Evolutionary conservation across 1,284 basidiomycete species (phyloP), one percentile per base, ranked within the genome.

Genomic region (Agaricales sp.): DNA sequence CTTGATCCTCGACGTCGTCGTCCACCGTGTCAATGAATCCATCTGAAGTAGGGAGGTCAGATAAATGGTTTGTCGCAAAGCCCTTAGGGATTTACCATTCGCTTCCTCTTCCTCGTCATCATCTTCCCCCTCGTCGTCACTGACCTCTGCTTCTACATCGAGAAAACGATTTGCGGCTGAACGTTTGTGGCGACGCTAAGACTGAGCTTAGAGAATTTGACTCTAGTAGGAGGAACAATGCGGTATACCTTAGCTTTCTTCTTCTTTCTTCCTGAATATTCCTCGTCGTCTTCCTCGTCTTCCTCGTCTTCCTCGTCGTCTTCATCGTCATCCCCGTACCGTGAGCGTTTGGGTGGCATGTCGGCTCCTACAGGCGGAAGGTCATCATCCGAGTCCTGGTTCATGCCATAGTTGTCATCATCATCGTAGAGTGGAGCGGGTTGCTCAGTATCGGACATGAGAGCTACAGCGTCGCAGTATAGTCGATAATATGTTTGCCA

Each of bases 91-190:
- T 12, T 20, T 50, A 35, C 16, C n/a, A 46, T 30, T 66, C 76
- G 30, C 51, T 88, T 89, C 87, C 56, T 74, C 78, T 18, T 74
- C 81, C 54, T 78, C 80, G 53, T 92, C 91, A 26, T 88, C 89
- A 19, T 94, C 92, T 4, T 94, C 93, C 24, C 93, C 94, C 21
- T 95, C 92, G 49, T 97, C 94, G 47, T 92, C 89, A 57, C 89
- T 89, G 23, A 92, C 90, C 60, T 93, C 92, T 53, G 92, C 94
- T 68, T 96, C 91, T 53, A 94, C 78, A 81, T 98, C 94, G 59
- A 97, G 73, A 82, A 93, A 98, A 56, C 86, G 84, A 62, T 82
- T 89, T 25, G 80, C 76, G 16, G 71, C 69, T 53, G 70, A 68
- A 45, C 76, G 74, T 62, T 77, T 82, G 59, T 83, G 82, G 51